Base-by-base conservation (phyloP, 2,329 filamentous ascomycete genomes). In the Fusarium sacchari region DNA sequence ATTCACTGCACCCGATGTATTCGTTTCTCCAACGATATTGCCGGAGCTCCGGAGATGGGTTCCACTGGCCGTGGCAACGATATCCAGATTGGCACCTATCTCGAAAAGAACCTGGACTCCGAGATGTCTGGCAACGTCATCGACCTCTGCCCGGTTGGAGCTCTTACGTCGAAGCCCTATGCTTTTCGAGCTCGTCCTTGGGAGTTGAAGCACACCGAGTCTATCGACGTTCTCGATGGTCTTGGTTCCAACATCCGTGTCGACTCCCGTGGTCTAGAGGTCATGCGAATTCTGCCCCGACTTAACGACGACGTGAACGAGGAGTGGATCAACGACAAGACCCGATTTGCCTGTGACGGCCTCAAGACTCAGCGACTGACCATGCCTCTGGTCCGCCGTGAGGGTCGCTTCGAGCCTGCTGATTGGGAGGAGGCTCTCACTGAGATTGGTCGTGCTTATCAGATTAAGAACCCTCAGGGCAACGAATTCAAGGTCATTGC, bases 271-370 rank as follows among this genome's bases (percentile, higher is more conserved):
- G 96, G 96, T 67, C 87, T 98, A 75, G 95, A 98, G 85, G 96
- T 99, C 58, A 97, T 99, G 95, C 92, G 96, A 78, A 89, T 99
- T 69, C 82, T 98, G 22, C 96, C 96, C 67, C 91, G 96, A 78
- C 88, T 99, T 70, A 99, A 99, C 82, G 96, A 99, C 81, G 95
- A 98, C 79, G 91, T 99, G 79, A 99, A 99, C 83, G 96, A 99
- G 86, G 96, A 99, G 84, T 99, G 96, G 96, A 98, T 99, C 83
- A 96, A 98, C 84, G 96, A 99, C 87, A 99, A 98, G 89, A 92
- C 94, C 44, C 91, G 96, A 74, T 99, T 98, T 82, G 96, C 96
- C 46, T 97, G 95, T 82, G 96, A 99, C 82, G 96, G 96, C 56
- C 88, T 99, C 75, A 97, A 95, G 89, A 98, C 96, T 52, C 96